Percentiles rank a stretch among this genome's conserved stretches.
Conservation (phyloP, 306 rosid genomes). For the Pyrus bretschneideri region DNA sequence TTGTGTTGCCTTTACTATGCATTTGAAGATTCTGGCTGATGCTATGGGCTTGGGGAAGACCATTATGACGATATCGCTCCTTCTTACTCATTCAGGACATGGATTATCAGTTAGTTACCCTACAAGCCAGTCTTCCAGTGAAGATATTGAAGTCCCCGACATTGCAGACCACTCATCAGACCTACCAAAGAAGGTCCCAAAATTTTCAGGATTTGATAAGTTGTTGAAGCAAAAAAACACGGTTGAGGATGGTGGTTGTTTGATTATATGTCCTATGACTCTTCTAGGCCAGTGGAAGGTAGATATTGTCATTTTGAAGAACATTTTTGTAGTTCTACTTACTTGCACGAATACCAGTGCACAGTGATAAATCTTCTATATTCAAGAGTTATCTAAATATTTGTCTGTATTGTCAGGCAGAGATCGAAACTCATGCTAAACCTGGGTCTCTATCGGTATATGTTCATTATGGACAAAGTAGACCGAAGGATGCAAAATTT, state of each 20-base stretch:
- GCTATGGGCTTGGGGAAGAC: constrained; percentile 99
- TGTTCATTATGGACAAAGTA: constrained; percentile 89
- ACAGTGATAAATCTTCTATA: not conserved
- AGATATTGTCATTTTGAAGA: constrained; percentile 3
- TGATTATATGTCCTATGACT: constrained; percentile 91
- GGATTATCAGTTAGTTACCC: constrained; percentile 45
- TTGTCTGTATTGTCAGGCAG: constrained; percentile 58
- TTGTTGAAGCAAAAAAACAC: constrained; percentile 40
- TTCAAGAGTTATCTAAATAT: constrained; percentile 20
- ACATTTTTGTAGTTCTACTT: not conserved
- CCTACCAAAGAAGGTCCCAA: constrained; percentile 38
- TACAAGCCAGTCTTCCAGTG: constrained; percentile 24
- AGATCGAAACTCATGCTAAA: constrained; percentile 76
- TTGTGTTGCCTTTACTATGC: constrained; percentile 23
- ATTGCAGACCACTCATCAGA: not conserved
- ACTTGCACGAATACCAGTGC: constrained; percentile 9
- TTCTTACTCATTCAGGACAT: constrained; percentile 60
- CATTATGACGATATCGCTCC: constrained; percentile 89
- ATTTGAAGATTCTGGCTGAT: constrained; percentile 89
- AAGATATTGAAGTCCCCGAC: constrained; percentile 39
- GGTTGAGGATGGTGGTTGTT: constrained; percentile 62
- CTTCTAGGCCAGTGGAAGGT: constrained; percentile 99
- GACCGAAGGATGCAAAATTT: constrained; percentile 73
- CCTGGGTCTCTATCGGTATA: constrained; percentile 69
- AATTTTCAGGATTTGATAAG: constrained; percentile 66